Evolutionary conservation across 805 yeast species (phyloP), one percentile per base, ranked within the genome.

Genomic region (Starmerella vaccinii): DNA sequence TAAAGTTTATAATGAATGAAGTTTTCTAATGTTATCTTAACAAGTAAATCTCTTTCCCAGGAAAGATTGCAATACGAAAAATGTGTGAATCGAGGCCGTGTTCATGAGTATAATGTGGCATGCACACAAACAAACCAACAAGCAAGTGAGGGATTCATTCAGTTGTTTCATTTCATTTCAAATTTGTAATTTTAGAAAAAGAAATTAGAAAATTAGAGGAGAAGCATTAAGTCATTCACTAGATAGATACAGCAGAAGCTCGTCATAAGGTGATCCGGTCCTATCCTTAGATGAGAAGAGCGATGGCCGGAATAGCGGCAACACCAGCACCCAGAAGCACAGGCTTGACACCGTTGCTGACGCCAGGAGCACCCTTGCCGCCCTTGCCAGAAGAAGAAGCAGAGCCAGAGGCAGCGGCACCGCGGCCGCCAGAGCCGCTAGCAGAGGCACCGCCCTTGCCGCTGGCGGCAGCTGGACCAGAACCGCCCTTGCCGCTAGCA

Each of bases 351-450:
- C 38, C 46, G 38, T 43, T 43, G 38, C 18, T 13, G n/a, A 16
- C 16, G n/a, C 26, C 26, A 12, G 46, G 23, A 5, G 37, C 13
- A 21, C 35, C 19, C 22, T 15, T n/a, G 15, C 29, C 27, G 30
- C 33, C 35, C 29, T 12, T 16, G 15, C 26, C 29, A n/a, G 46
- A 43, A 16, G 29, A 19, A 22, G 46, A 30, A 21, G 38, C 46
- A 43, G 45, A 26, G 34, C 18, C 45, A 39, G n/a, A n/a, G n/a
- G 24, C 42, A 23, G 29, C 30, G 42, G 8, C 42, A 16, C 42
- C 42, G 15, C 41, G 24, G 22, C 27, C 16, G 29, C 29, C 29
- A 7, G 29, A 26, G 29, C 29, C 29, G 22, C n/a, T 19, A 15
- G 21, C 29, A 15, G 19, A 13, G 18, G 19, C 23, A 4, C 30